Evolutionary conservation across 2,329 filamentous ascomycete species (phyloP).

Genomic region (Tolypocladium ophioglossoides): DNA sequence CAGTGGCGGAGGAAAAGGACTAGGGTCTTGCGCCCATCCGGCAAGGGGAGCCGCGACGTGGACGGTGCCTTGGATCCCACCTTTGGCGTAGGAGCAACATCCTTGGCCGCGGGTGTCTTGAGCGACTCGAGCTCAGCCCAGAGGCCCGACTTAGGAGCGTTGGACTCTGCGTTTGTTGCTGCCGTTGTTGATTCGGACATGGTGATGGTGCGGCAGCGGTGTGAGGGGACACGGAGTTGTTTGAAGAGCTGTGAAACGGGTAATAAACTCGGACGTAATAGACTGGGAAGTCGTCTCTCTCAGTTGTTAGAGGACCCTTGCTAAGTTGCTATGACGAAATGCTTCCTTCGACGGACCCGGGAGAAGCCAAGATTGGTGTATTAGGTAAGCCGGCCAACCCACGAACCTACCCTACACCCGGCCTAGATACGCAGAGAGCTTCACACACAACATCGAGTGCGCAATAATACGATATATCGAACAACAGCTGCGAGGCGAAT

Average conservation of each 20-base stretch:
- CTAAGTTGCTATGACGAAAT: background rate
- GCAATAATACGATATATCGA: background rate
- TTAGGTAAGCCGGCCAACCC: background rate
- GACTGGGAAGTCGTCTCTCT: background rate
- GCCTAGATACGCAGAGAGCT: no score
- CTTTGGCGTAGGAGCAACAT: conserved; percentile 35
- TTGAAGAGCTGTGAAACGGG: background rate
- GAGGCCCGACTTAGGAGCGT: conserved; percentile 11
- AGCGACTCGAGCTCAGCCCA: conserved; percentile 29
- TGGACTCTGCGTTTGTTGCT: background rate
- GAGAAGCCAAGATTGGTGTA: background rate
- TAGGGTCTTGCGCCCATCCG: conserved; percentile 44
- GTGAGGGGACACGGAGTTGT: background rate
- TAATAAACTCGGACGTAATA: background rate
- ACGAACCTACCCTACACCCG: background rate
- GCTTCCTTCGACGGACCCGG: background rate
- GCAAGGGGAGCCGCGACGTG: conserved; percentile 39
- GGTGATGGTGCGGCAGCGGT: background rate
- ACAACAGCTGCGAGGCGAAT: background rate
- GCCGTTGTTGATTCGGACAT: conserved; percentile 2
- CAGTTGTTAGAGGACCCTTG: background rate
- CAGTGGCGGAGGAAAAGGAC: conserved; percentile 63
- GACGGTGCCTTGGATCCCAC: conserved; percentile 46
- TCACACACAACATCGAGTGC: background rate
- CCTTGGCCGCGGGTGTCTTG: conserved; percentile 28